These are phyloP conservation scores for Exobasidium rhododendri DNA, from an alignment of 1,284 basidiomycete genomes.

Conservation along the genomic window DNA sequence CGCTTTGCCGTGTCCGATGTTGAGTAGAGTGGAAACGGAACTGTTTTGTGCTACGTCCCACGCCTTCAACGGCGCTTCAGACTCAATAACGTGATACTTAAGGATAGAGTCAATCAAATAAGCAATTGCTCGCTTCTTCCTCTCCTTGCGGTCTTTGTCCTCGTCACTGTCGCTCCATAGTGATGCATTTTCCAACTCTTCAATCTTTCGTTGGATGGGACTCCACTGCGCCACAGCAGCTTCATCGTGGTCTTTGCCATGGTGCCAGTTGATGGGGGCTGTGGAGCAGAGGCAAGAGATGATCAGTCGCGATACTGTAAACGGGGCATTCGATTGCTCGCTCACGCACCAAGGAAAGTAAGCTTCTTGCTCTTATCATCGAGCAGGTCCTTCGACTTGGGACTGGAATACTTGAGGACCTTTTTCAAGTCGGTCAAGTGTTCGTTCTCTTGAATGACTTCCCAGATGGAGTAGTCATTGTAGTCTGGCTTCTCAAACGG, in stretches of 20 bases:
- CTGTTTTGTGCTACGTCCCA: constrained; percentile 62
- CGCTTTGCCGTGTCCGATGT: constrained; percentile 21
- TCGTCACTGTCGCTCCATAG: constrained; percentile 18
- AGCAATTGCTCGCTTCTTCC: constrained; percentile 58
- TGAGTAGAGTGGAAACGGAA: constrained; percentile 64
- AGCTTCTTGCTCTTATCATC: constrained; percentile 25
- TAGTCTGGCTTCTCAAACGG: constrained; percentile 2
- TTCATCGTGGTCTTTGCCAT: constrained; percentile 21
- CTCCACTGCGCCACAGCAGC: constrained; percentile 21
- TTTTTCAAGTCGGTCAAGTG: constrained; percentile 38
- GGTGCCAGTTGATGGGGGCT: constrained; percentile 44
- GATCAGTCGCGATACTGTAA: too few species aligned
- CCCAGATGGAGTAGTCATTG: constrained; percentile 32
- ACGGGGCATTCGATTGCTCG: too few species aligned
- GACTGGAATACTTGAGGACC: constrained; percentile 39
- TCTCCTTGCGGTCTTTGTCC: constrained; percentile 61
- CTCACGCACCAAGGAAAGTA: too few species aligned
- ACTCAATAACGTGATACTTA: constrained; percentile 65
- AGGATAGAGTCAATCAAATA: constrained; percentile 63
- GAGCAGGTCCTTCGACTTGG: constrained; percentile 36
- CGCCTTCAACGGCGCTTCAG: constrained; percentile 50
- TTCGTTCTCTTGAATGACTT: constrained; percentile 30
- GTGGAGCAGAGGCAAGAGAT: too few species aligned
- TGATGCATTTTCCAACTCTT: constrained; percentile 14
- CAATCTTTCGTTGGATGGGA: constrained; percentile 25